Conservation (phyloP, 1,284 basidiomycete species). For the Trichosporon ovoides region DNA sequence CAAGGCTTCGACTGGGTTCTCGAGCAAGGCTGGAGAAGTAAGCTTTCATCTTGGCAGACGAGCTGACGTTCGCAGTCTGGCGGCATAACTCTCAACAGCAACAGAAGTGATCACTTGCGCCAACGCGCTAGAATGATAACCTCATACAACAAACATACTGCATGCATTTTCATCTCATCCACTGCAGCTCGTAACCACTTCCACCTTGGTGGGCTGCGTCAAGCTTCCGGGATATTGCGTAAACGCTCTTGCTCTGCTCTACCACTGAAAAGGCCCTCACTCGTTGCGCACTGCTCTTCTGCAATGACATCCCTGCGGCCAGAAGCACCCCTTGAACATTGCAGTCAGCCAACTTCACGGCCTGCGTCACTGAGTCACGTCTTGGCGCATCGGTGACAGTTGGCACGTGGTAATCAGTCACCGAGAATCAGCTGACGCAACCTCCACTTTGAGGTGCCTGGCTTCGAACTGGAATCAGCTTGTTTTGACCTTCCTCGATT, state of each 20-base stretch:
- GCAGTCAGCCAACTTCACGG: no score
- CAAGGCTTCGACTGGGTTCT: conserved; percentile 81
- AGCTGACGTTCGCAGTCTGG: neutral
- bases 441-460: neutral
- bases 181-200: no score
- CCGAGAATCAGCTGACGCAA: neutral
- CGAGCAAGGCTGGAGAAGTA: conserved; percentile 3
- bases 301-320: no score
- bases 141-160: neutral
- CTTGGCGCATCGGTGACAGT: no score
- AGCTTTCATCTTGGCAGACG: neutral
- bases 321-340: no score
- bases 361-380: no score
- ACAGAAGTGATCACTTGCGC: neutral
- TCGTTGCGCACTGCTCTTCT: no score
- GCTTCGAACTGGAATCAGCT: neutral
- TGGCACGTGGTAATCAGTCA: neutral
- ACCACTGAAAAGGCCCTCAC: no score
- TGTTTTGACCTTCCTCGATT: neutral
- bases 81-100: neutral
- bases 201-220: no score
- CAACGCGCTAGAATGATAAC: no score
- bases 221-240: no score
- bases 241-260: no score
- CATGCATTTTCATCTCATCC: conserved; percentile 2